A percentile compares a stretch with the other conserved stretches of the same genome.
Conservation (phyloP, 2,329 filamentous ascomycete genomes). For the Calonectria henricotiae region DNA sequence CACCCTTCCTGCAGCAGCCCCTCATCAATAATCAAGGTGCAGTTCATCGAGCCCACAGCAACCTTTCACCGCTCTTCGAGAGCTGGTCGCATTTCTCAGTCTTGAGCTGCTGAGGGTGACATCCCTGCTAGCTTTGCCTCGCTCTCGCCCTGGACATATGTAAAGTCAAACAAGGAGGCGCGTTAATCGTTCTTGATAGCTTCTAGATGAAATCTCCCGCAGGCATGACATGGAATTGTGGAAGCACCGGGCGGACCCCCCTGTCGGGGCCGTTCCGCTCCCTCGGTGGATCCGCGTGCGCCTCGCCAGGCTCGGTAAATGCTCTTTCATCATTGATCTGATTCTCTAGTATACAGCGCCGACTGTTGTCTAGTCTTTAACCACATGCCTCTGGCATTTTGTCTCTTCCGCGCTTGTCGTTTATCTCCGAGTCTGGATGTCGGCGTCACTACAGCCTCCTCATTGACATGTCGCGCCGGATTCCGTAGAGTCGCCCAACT, state of each 20-base stretch:
- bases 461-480: constrained; percentile 42
- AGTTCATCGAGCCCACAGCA: constrained; percentile 24
- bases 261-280: constrained; percentile 34
- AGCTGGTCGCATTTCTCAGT: constrained; percentile 35
- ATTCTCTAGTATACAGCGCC: constrained; percentile 54
- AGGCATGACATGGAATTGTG: constrained; percentile 26
- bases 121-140: constrained; percentile 33
- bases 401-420: constrained; percentile 32
- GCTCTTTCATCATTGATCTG: constrained; percentile 49
- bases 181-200: constrained; percentile 30
- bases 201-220: constrained; percentile 28
- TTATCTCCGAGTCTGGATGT: constrained; percentile 32
- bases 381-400: constrained; percentile 32
- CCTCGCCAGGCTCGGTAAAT: constrained; percentile 43
- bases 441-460: constrained; percentile 31
- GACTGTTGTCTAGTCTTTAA: constrained; percentile 47
- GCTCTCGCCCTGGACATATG: constrained; percentile 28
- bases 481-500: constrained; percentile 38
- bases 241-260: constrained; percentile 29
- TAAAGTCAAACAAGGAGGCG: constrained; percentile 8
- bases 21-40: constrained; percentile 21
- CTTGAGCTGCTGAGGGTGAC: constrained; percentile 24
- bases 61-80: constrained; percentile 38
- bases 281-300: constrained; percentile 33
- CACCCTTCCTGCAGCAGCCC: constrained; percentile 29